Percentiles rank a stretch among this genome's conserved stretches.
phyloP scores from a whole-genome alignment of 148 eudicot species.

The Cornus florida region DNA sequence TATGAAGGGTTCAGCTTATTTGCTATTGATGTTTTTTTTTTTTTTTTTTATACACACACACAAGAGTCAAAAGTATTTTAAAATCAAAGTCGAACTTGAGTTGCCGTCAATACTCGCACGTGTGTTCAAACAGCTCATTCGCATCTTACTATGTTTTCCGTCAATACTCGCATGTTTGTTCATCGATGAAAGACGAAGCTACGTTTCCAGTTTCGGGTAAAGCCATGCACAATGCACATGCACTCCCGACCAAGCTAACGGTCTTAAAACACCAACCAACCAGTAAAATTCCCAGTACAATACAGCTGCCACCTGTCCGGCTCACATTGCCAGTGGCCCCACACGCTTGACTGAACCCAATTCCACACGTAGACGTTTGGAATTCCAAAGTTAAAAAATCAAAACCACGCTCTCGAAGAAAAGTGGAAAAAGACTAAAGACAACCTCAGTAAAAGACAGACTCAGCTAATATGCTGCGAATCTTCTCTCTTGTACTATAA shows the following conservation, averaged over 20 bases:
- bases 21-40: too few relatives aligned
- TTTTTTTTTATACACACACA: too few relatives aligned
- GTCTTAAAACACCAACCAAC: background rate
- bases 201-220: too few relatives aligned
- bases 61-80: too few relatives aligned
- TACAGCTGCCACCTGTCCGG: background rate
- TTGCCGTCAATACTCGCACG: too few relatives aligned
- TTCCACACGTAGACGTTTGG: background rate
- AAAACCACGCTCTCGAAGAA: slow-evolving; percentile 15
- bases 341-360: background rate
- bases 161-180: too few relatives aligned
- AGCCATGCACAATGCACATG: too few relatives aligned
- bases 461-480: slow-evolving; percentile 22
- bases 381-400: background rate
- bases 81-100: too few relatives aligned
- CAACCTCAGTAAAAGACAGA: slow-evolving; percentile 1
- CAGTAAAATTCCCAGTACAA: background rate
- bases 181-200: too few relatives aligned
- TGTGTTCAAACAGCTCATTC: too few relatives aligned
- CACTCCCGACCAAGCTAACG: background rate
- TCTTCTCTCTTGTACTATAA: slow-evolving; percentile 4
- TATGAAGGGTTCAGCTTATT: too few relatives aligned
- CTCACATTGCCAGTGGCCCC: background rate
- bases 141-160: too few relatives aligned
- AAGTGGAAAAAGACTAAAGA: background rate